Evolutionary conservation across 306 rosid species (phyloP).

Genomic region (Ammopiptanthus mongolicus): DNA sequence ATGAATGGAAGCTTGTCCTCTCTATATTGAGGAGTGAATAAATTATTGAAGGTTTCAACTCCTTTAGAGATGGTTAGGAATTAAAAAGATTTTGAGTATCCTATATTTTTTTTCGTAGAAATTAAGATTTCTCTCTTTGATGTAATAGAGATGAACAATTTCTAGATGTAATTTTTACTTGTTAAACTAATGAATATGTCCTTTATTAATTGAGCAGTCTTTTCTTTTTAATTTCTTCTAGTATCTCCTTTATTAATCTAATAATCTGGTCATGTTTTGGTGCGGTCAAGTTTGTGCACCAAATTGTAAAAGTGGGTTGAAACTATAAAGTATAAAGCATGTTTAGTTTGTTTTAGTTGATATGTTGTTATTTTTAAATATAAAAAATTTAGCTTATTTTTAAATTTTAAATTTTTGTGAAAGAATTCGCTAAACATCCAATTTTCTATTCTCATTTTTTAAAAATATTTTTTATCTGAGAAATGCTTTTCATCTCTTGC

Average conservation of each 20-base stretch:
- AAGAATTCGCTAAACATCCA: no score
- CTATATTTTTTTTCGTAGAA: neutral
- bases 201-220: neutral
- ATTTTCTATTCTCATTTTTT: no score
- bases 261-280: no score
- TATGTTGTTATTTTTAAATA: no score
- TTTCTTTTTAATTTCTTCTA: neutral
- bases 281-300: neutral
- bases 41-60: neutral
- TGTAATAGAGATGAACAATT: conserved; percentile 7
- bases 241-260: neutral
- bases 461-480: no score
- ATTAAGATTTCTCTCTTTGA: neutral
- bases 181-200: neutral
- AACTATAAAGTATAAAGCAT: no score
- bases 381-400: no score
- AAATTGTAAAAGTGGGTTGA: no score
- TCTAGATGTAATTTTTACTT: neutral
- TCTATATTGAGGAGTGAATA: conserved; percentile 23
- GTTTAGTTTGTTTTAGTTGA: no score
- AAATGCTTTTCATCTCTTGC: no score
- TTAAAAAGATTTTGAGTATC: neutral
- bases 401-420: no score
- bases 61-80: conserved; percentile 4
- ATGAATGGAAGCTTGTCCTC: neutral